phyloP scores from a whole-genome alignment of 306 rosid species.

The Prunus davidiana region DNA sequence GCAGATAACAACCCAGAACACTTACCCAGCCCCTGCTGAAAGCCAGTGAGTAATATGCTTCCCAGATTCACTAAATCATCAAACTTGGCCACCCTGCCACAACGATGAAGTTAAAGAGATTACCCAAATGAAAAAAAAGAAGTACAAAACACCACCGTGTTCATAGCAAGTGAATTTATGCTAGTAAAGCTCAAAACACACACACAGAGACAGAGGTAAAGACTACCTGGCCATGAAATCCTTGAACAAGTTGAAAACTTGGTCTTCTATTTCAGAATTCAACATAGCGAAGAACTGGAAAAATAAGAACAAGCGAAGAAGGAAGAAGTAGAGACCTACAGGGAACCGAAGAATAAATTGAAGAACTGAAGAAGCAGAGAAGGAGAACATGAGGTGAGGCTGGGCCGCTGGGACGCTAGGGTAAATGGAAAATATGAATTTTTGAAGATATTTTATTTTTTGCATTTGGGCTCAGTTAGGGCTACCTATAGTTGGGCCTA shows the following conservation, averaged over 20 bases:
- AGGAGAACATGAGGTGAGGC: too few species aligned
- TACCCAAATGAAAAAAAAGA: neutral
- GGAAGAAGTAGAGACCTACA: neutral
- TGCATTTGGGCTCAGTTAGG: too few species aligned
- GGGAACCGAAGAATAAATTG: neutral
- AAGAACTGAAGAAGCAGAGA: too few species aligned
- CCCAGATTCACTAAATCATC: slow-evolving; percentile 61
- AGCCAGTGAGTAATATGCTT: slow-evolving; percentile 51
- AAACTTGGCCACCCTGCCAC: slow-evolving; percentile 54
- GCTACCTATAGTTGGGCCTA: too few species aligned
- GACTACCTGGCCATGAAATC: slow-evolving; percentile 71
- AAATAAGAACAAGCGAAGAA: neutral
- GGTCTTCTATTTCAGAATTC: slow-evolving; percentile 17
- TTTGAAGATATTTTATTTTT: too few species aligned
- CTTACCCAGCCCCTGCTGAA: slow-evolving; percentile 76
- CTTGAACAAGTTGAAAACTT: slow-evolving; percentile 36
- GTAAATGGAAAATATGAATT: too few species aligned
- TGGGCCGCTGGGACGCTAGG: too few species aligned
- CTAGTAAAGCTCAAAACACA: neutral
- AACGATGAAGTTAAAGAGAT: slow-evolving; percentile 24
- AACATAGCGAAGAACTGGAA: neutral
- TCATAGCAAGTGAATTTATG: neutral
- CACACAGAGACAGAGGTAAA: neutral
- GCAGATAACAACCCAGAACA: slow-evolving; percentile 8
- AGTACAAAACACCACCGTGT: neutral